Evolutionary conservation across 305 asterid genomes (phyloP).

Genomic region (Fraxinus platypoda): DNA sequence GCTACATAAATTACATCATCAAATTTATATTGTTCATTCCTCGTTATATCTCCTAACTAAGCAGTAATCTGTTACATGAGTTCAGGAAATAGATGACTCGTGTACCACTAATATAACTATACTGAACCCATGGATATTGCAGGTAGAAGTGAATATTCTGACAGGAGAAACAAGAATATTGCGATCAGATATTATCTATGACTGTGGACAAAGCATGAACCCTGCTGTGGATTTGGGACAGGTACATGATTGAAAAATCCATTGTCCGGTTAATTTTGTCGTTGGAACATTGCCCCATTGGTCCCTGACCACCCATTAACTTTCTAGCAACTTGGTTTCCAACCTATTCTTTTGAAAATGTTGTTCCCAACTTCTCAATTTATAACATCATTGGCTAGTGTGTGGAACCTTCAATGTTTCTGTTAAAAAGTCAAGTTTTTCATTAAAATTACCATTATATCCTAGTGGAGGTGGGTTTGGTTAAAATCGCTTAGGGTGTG

Average conservation of each 20-base stretch:
- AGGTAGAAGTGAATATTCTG: constrained; percentile 65
- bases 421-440: background rate
- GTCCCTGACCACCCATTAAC: background rate
- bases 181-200: constrained; percentile 60
- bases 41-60: background rate
- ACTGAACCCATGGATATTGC: constrained; percentile 17
- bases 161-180: constrained; percentile 60
- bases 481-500: background rate
- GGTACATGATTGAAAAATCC: constrained; percentile 30
- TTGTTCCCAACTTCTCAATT: background rate
- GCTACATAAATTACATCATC: background rate
- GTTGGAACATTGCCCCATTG: background rate
- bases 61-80: background rate
- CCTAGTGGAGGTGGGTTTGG: background rate
- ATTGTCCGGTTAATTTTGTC: background rate
- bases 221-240: constrained; percentile 86
- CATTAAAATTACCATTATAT: background rate
- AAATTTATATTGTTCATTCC: background rate
- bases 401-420: background rate
- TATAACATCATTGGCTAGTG: background rate
- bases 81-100: background rate
- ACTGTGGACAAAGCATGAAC: constrained; percentile 80
- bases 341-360: background rate
- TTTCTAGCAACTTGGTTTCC: background rate
- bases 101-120: background rate